These are phyloP conservation scores for Hanseniaspora taiwanica DNA, from an alignment of 805 yeast genomes.

Conservation along the genomic window DNA sequence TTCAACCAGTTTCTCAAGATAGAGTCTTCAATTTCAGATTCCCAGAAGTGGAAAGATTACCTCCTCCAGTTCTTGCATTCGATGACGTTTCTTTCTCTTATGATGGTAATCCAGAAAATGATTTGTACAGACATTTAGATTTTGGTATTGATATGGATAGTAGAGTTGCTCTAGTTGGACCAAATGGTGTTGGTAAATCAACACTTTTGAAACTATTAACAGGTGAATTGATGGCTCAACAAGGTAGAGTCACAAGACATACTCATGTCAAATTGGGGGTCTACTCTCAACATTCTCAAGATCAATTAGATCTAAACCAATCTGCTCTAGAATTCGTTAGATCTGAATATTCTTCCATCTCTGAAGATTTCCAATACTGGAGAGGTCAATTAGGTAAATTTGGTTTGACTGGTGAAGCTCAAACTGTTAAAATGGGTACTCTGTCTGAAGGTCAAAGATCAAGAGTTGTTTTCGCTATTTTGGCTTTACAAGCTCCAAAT, in stretches of 20 bases:
- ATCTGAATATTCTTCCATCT: slow-evolving; percentile 76
- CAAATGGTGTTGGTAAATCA: slow-evolving; percentile 98
- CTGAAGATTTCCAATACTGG: slow-evolving; percentile 98
- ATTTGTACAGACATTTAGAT: slow-evolving; percentile 79
- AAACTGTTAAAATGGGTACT: slow-evolving; percentile 97
- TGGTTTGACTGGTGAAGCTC: slow-evolving; percentile 98
- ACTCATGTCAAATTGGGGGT: slow-evolving; percentile 97
- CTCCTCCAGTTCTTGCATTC: slow-evolving; percentile 96
- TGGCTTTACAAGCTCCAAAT: slow-evolving; percentile 92
- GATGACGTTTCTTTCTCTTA: slow-evolving; percentile 91
- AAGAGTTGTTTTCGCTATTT: slow-evolving; percentile 91
- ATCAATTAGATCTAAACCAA: slow-evolving; percentile 91
- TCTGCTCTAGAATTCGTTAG: slow-evolving; percentile 94
- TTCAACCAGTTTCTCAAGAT: slow-evolving; percentile 85
- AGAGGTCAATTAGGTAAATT: slow-evolving; percentile 96
- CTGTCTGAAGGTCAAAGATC: slow-evolving; percentile 98
- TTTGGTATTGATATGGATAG: slow-evolving; percentile 99
- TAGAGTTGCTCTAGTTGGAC: slow-evolving; percentile 94
- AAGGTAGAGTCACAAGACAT: slow-evolving; percentile 93
- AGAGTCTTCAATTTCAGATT: slow-evolving; percentile 88
- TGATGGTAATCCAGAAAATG: slow-evolving; percentile 70
- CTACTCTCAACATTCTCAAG: slow-evolving; percentile 97
- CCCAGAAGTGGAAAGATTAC: slow-evolving; percentile 91
- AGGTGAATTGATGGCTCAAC: slow-evolving; percentile 79
- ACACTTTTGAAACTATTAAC: slow-evolving; percentile 93